Evolutionary conservation across 129 eudicot species (phyloP).

Genomic region (Helianthus annuus): DNA sequence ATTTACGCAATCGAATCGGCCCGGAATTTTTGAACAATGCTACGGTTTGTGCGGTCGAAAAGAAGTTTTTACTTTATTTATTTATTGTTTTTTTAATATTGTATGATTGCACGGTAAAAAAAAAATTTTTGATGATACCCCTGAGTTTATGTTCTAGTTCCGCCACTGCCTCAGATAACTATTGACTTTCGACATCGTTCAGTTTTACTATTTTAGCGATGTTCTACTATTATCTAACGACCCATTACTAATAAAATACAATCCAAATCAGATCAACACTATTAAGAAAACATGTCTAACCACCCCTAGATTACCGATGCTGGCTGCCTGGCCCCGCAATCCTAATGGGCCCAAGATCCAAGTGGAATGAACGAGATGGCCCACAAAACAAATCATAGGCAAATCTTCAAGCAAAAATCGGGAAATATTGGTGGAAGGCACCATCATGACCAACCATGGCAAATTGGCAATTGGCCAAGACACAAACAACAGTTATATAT

Average conservation of each 20-base stretch:
- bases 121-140: no score
- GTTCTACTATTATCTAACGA: background rate
- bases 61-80: no score
- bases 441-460: constrained; percentile 27
- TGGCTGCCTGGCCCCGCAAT: background rate
- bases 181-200: background rate
- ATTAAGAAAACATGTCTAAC: background rate
- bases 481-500: background rate
- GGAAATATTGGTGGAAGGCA: constrained; percentile 27
- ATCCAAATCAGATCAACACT: background rate
- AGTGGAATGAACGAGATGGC: constrained; percentile 17
- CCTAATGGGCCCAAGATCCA: background rate
- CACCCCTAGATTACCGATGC: background rate
- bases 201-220: background rate
- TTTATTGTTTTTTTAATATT: no score
- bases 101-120: no score
- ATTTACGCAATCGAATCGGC: no score
- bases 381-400: constrained; percentile 28
- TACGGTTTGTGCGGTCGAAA: no score
- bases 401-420: constrained; percentile 34
- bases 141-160: no score
- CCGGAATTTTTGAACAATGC: no score
- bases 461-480: background rate
- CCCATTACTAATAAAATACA: background rate
- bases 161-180: background rate